Base-by-base conservation (phyloP, 805 yeast species). In the Candida montana region DNA sequence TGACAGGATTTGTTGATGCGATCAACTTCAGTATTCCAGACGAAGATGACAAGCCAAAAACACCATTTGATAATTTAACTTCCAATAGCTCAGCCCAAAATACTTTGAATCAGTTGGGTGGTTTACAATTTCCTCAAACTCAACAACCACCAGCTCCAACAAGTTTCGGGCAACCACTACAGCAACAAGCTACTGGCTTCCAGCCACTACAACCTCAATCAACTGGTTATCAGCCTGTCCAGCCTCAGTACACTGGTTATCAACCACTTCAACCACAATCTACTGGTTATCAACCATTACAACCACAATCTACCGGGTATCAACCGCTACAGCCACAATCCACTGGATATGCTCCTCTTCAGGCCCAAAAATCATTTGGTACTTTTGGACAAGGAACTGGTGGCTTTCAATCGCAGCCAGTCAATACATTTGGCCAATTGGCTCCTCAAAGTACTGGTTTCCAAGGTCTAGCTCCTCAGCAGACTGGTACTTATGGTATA, bases 1-100 rank as follows among this genome's bases (percentile, higher is more conserved):
- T 91, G 11, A 75, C 81, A 46, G 83, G 93, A 45, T 84, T 90
- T 64, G 90, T 90, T 31, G 96, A 89, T 62, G 86, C 88, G 24
- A 90, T 91, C 53, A 84, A 79, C 54, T 83, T 89, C 57, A 71
- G 79, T 39, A 77, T 87, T 39, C 88, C 86, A 1, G 91, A 81
- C 47, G 67, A 64, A 3, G 52, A 49, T 15, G 51, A 51, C 9
- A 50, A 53, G 21, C 37, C 47, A 6, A 61, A 54, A 40, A 68
- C 72, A 10, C 72, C 74, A 7, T 70, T 70, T 46, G 74, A 68
- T 40, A 61, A 62, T 41, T 45, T 67, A 44, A 35, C 54, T 8
- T 56, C 47, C 13, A 33, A 48, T 17, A 35, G 13, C 7, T 26
- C 29, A 26, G 29, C 60, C 20, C 67, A 65, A 48, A 62, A 67